Evolutionary conservation across 1,284 basidiomycete species (phyloP), one percentile per base, ranked within the genome.

Genomic region (Cystobasidium pallidum): DNA sequence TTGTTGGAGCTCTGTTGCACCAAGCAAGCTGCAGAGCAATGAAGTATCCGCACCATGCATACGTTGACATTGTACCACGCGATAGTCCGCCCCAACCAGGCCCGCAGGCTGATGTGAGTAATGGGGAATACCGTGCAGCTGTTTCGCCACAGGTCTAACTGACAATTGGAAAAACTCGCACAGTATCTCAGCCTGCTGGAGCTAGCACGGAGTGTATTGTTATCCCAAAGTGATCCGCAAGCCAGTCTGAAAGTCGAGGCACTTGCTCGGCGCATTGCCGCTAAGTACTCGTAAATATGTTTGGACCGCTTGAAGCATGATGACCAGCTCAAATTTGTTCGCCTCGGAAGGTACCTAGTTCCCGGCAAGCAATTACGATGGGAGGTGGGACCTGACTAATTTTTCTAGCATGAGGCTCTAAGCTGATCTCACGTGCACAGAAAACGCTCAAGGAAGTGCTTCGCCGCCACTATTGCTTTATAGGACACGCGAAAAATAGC

Each of bases 381-480:
- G 68, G 68, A 71, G 61, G 68, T 71, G 39, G 41, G 59, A 21
- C 4, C 15, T 21, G 26, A 51, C 6, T 26, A 2, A 4, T 30
- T 28, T 10, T 28, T n/a, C n/a, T n/a, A n/a, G n/a, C n/a, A 36
- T 11, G 15, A 11, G 2, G 36, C 39, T 43, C 15, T 39, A 19
- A 26, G n/a, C 39, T 24, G 17, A 28, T 4, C 1, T 57, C 34
- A 17, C 19, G 49, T 1, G 21, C n/a, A 7, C 36, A 71, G 68
- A 64, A 71, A 71, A 52, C 59, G 4, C 51, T 71, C 32, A 36
- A 45, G 32, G 68, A 64, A 17, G 28, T 34, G n/a, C 61, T 71
- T 10, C 68, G 68, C 41, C 3, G 21, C 24, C 61, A 55, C 59
- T 64, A 64, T 34, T 71, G 68, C 36, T 71, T 71, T 51, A 71